Conservation (phyloP, 2,329 filamentous ascomycete genomes). For the Cladosporium halotolerans region DNA sequence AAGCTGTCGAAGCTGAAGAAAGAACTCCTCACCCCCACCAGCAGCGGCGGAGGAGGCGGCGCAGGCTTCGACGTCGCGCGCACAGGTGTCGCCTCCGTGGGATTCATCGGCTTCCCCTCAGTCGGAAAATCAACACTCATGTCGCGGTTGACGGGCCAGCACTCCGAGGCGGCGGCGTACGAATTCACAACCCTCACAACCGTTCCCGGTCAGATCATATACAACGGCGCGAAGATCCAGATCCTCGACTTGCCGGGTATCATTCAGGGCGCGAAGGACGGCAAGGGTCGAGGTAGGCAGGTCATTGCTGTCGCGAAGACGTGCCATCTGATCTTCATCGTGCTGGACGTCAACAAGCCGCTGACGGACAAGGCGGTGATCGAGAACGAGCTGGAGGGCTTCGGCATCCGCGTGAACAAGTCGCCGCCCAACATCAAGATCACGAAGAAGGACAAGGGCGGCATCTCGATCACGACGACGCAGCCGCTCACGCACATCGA, state of each 20-base stretch:
- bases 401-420: slow-evolving; percentile 97
- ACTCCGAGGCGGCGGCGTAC: slow-evolving; percentile 94
- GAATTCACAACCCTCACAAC: slow-evolving; percentile 98
- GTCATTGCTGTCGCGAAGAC: slow-evolving; percentile 99
- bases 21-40: slow-evolving; percentile 79
- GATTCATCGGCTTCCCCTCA: slow-evolving; percentile 96
- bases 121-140: slow-evolving; percentile 98
- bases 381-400: slow-evolving; percentile 90
- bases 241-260: slow-evolving; percentile 98
- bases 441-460: slow-evolving; percentile 98
- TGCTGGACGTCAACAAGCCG: slow-evolving; percentile 96
- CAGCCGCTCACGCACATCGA: slow-evolving; percentile 88
- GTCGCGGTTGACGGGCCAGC: slow-evolving; percentile 88
- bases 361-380: slow-evolving; percentile 95
- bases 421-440: slow-evolving; percentile 96
- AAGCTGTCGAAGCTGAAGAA: slow-evolving; percentile 97
- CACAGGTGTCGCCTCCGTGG: slow-evolving; percentile 93
- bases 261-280: slow-evolving; percentile 96
- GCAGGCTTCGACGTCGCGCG: slow-evolving; percentile 96
- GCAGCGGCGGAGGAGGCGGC: slow-evolving; percentile 74
- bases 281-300: slow-evolving; percentile 92
- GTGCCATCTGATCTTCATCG: slow-evolving; percentile 97
- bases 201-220: slow-evolving; percentile 89
- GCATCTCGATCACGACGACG: slow-evolving; percentile 92
- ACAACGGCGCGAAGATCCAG: slow-evolving; percentile 95